These are phyloP conservation scores for Coemansia sp. DNA, from an alignment of 192 early-diverging fungal genomes.

Conservation along the genomic window DNA sequence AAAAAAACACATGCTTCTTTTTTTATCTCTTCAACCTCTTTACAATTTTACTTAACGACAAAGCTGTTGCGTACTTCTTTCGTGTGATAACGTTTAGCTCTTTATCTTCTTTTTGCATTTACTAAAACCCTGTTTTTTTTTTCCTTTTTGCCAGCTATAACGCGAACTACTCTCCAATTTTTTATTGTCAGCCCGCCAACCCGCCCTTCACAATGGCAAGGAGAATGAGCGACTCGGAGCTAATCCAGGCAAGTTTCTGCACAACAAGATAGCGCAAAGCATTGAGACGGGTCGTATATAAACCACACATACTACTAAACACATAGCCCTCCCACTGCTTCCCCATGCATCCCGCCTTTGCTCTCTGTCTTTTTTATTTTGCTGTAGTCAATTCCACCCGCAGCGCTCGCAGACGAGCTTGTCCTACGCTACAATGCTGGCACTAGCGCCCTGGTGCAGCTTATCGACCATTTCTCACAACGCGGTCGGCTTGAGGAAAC, in stretches of 20 bases:
- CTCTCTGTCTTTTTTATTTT: background rate
- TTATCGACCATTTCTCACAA: constrained; percentile 35
- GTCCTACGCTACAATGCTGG: constrained; percentile 31
- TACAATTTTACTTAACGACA: no score
- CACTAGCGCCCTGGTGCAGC: constrained; percentile 22
- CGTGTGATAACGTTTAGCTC: no score
- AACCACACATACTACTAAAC: background rate
- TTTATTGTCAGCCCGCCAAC: background rate
- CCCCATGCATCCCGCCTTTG: background rate
- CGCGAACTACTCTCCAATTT: background rate
- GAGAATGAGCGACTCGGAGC: constrained; percentile 9
- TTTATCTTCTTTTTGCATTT: background rate
- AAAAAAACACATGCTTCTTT: no score
- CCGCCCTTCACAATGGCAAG: constrained; percentile 1
- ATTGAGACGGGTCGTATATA: no score
- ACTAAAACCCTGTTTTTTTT: background rate
- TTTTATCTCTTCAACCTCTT: no score
- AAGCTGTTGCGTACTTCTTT: no score
- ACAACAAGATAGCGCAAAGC: no score
- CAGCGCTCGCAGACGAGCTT: constrained; percentile 39
- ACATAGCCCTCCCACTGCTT: background rate
- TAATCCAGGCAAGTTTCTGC: constrained; percentile 4
- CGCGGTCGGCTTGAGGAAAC: constrained; percentile 42
- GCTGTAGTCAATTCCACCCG: constrained; percentile 34
- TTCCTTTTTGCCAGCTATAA: no score